phyloP scores from a whole-genome alignment of 2,329 filamentous ascomycete species.

The Fusarium nematophilum region DNA sequence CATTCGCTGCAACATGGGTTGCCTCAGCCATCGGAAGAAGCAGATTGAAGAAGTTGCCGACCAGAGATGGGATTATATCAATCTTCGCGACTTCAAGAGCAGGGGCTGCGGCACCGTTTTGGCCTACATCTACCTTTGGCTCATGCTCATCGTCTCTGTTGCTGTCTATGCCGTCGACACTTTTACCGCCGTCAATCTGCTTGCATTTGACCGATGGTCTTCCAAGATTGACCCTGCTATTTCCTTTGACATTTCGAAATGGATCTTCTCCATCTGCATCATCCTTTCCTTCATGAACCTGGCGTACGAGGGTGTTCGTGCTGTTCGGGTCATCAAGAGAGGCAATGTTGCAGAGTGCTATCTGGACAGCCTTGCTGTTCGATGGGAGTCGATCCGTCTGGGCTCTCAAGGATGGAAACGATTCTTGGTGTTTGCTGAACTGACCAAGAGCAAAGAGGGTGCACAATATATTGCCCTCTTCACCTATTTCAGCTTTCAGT shows the following conservation, averaged over 20 bases:
- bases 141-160: constrained; percentile 81
- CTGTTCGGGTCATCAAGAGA: constrained; percentile 82
- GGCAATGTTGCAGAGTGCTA: constrained; percentile 93
- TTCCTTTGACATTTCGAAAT: constrained; percentile 82
- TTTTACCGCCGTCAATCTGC: constrained; percentile 91
- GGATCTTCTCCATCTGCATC: constrained; percentile 95
- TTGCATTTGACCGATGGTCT: constrained; percentile 91
- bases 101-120: constrained; percentile 80
- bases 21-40: constrained; percentile 71
- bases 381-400: constrained; percentile 83
- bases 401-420: constrained; percentile 83
- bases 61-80: constrained; percentile 95
- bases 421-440: constrained; percentile 90
- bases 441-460: constrained; percentile 92
- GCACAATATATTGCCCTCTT: constrained; percentile 92
- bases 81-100: constrained; percentile 81
- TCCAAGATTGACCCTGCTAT: constrained; percentile 84
- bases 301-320: constrained; percentile 81
- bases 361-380: constrained; percentile 86
- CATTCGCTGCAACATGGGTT: constrained; percentile 65
- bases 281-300: constrained; percentile 89
- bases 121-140: constrained; percentile 87
- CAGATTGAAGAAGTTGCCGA: constrained; percentile 77
- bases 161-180: constrained; percentile 91
- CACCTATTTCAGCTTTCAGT: constrained; percentile 82